Base-by-base conservation (phyloP, 1,284 basidiomycete genomes). In the Takashimella tepidaria region DNA sequence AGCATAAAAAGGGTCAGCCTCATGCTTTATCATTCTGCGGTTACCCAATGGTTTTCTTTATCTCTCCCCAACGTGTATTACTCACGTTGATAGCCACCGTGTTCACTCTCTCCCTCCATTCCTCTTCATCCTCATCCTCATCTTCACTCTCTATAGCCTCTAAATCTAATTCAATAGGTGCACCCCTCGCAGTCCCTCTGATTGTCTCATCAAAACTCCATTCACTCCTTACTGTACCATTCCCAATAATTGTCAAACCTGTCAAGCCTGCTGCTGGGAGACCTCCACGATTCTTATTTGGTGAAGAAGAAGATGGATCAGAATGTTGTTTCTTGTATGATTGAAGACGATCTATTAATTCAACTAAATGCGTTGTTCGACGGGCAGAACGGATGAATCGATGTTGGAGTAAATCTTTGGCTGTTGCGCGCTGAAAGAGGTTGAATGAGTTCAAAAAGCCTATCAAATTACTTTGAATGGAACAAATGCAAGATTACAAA, bases 321-420 rank as follows among this genome's bases (percentile, higher is more conserved):
- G 46, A 10, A 50, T 50, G 37, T 53, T 51, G 40, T 12, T 62
- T 47, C 25, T 49, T 22, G 64, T 53, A 57, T 5, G 49, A 47
- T 27, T 88, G 84, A 69, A 88, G 76, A 19, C 88, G 83, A 64
- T 93, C 88, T 58, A 91, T 89, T 27, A 98, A 81, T 63, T 95
- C 88, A 0, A 85, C 85, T 11, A 98, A 82, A 67, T 84, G 84
- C 2, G 84, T 82, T 0, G 89, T 93, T 69, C 87, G 87, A 53
- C 83, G 81, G 19, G 92, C 92, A 46, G 80, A 80, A 57, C 84
- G 84, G 76, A 99, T 88, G 77, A 98, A 99, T 21, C 85, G 84
- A 71, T 98, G 95, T 62, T 88, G 85, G 2, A 98, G 82, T 16
- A 99, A 82, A 59, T 96, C 92, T 71, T 85, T 90, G 25, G 95